Evolutionary conservation across 306 rosid species (phyloP).

Genomic region (Fragaria ananassa): DNA sequence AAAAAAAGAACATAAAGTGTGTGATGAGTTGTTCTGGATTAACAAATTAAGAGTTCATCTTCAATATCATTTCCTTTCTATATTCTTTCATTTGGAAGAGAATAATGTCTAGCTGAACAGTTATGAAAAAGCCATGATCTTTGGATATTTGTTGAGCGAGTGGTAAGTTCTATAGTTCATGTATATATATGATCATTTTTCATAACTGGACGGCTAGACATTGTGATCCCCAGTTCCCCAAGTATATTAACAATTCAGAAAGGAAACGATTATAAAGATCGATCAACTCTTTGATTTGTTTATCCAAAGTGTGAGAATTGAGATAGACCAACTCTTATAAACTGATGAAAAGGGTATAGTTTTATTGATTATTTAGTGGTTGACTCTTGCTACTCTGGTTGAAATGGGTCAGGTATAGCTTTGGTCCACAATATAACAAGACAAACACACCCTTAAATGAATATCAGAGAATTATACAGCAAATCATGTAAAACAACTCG

Average conservation of each 20-base stretch:
- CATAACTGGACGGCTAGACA: neutral
- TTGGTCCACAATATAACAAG: constrained; percentile 51
- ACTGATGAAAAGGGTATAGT: constrained; percentile 12
- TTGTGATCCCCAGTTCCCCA: neutral
- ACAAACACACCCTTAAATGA: constrained; percentile 44
- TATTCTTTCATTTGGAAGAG: constrained; percentile 2
- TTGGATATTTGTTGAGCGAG: neutral
- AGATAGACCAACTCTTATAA: constrained; percentile 4
- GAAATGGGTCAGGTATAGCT: constrained; percentile 49
- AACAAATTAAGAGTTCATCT: constrained; percentile 6
- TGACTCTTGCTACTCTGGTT: constrained; percentile 57
- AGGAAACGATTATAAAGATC: constrained; percentile 12
- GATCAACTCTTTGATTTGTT: constrained; percentile 13
- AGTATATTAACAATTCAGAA: constrained; percentile 13
- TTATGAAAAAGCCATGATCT: neutral
- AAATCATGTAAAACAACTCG: constrained; percentile 12
- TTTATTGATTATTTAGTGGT: constrained; percentile 52
- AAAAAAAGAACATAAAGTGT: neutral
- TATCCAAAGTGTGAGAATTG: constrained; percentile 10
- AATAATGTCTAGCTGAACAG: neutral
- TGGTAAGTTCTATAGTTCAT: neutral
- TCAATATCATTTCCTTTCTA: constrained; percentile 12
- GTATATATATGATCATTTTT: neutral
- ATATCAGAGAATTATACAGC: constrained; percentile 16
- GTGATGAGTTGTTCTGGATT: neutral